Conservation (phyloP, 495 filamentous ascomycete species). For the Talaromyces proteolyticus region DNA sequence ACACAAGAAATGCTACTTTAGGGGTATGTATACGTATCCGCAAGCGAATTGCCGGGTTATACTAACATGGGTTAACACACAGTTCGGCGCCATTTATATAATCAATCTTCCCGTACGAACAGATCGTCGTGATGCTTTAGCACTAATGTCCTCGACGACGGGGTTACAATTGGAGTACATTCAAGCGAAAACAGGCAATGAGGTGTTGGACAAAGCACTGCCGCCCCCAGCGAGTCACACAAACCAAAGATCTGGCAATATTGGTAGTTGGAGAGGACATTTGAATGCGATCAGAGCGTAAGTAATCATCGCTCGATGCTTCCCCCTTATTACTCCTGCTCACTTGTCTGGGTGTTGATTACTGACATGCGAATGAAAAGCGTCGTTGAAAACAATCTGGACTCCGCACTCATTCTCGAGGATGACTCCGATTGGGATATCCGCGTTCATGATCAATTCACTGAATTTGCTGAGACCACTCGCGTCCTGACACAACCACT, state of each 20-base stretch:
- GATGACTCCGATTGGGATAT: conserved; percentile 57
- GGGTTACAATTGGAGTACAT: conserved; percentile 50
- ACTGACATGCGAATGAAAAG: conserved; percentile 8
- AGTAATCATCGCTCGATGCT: not conserved
- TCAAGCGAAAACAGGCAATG: conserved; percentile 40
- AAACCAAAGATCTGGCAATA: conserved; percentile 8
- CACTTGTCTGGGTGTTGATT: not conserved
- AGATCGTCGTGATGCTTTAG: conserved; percentile 58
- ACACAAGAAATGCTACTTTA: conserved; percentile 15
- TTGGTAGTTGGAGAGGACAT: conserved; percentile 32
- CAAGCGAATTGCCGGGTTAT: not conserved
- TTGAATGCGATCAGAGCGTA: conserved; percentile 28
- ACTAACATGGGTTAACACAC: not conserved
- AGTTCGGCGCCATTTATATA: conserved; percentile 58
- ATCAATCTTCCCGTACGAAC: conserved; percentile 54
- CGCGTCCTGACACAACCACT: conserved; percentile 25
- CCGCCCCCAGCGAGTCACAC: conserved; percentile 11
- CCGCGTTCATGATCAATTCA: conserved; percentile 40
- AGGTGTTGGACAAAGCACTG: conserved; percentile 31
- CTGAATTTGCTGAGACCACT: conserved; percentile 35
- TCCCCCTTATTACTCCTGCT: not conserved
- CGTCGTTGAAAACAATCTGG: conserved; percentile 37
- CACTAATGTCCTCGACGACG: conserved; percentile 43
- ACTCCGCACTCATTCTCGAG: conserved; percentile 49
- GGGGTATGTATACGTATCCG: conserved; percentile 13